Conservation (phyloP, 441 rosid genomes). For the Croton laevigatus region DNA sequence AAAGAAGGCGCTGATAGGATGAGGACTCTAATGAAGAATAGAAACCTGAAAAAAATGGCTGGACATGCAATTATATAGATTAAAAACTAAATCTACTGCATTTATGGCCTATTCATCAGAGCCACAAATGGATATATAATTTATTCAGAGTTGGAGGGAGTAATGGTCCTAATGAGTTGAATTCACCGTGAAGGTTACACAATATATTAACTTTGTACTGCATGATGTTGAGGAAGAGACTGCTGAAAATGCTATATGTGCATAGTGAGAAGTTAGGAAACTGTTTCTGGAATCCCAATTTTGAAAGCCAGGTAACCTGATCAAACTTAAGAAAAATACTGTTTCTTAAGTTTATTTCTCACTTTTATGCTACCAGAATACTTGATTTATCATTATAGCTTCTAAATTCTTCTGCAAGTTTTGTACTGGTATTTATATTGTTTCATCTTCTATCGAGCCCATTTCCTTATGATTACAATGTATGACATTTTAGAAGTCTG, state of each 20-base stretch:
- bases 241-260: conserved; percentile 35
- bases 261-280: conserved; percentile 77
- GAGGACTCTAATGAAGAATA: conserved; percentile 61
- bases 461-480: neutral
- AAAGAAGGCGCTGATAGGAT: conserved; percentile 42
- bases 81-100: conserved; percentile 47
- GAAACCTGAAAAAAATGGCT: conserved; percentile 64
- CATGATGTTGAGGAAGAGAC: conserved; percentile 43
- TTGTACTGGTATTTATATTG: neutral
- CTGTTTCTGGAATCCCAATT: conserved; percentile 59
- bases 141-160: conserved; percentile 51
- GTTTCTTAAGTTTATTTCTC: too few species aligned
- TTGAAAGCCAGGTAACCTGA: conserved; percentile 42
- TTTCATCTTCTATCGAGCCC: neutral
- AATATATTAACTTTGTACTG: conserved; percentile 37
- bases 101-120: conserved; percentile 50
- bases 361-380: too few species aligned
- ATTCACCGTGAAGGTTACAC: conserved; percentile 31
- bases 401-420: neutral
- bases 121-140: conserved; percentile 43
- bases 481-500: neutral
- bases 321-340: conserved; percentile 68
- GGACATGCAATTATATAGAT: conserved; percentile 66
- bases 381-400: too few species aligned
- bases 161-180: conserved; percentile 41